phyloP scores from a whole-genome alignment of 2,329 filamentous ascomycete species.

The Penicillium sp. region DNA sequence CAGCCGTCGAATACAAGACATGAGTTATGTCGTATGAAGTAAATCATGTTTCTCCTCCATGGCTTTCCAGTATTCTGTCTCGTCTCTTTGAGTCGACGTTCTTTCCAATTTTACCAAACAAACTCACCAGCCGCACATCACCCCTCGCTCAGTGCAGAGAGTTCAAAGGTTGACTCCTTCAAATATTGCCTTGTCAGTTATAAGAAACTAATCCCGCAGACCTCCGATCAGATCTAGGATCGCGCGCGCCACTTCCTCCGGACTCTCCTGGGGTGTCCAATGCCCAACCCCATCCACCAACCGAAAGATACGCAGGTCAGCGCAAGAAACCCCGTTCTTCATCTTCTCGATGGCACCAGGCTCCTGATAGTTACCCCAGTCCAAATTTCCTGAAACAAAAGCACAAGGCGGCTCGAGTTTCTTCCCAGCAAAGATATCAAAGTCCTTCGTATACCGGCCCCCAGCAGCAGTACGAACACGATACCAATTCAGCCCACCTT shows the following conservation, averaged over 20 bases:
- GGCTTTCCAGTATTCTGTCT: too few species aligned
- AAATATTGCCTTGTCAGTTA: not conserved
- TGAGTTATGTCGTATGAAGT: too few species aligned
- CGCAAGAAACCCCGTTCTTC: conserved; percentile 46
- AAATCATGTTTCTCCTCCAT: too few species aligned
- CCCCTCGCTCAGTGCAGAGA: too few species aligned
- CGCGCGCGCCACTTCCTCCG: conserved; percentile 48
- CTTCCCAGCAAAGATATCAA: conserved; percentile 58
- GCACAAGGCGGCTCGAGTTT: conserved; percentile 60
- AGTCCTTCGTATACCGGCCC: conserved; percentile 47
- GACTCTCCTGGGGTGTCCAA: conserved; percentile 68
- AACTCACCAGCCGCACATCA: too few species aligned
- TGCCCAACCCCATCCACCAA: conserved; percentile 63
- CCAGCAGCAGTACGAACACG: conserved; percentile 55
- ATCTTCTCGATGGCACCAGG: conserved; percentile 62
- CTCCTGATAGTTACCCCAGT: conserved; percentile 69
- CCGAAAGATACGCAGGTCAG: conserved; percentile 52
- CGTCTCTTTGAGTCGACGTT: too few species aligned
- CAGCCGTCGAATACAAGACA: too few species aligned
- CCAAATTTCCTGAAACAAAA: conserved; percentile 61
- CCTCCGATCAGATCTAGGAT: conserved; percentile 15
- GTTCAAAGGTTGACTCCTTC: too few species aligned
- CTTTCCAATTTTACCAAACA: too few species aligned
- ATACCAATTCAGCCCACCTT: conserved; percentile 68
- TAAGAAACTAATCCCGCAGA: not conserved